Percentiles rank a stretch among this genome's conserved stretches.
These are phyloP conservation scores for Filobasidium floriforme DNA, from an alignment of 768 basidiomycete species.

Conservation along the genomic window DNA sequence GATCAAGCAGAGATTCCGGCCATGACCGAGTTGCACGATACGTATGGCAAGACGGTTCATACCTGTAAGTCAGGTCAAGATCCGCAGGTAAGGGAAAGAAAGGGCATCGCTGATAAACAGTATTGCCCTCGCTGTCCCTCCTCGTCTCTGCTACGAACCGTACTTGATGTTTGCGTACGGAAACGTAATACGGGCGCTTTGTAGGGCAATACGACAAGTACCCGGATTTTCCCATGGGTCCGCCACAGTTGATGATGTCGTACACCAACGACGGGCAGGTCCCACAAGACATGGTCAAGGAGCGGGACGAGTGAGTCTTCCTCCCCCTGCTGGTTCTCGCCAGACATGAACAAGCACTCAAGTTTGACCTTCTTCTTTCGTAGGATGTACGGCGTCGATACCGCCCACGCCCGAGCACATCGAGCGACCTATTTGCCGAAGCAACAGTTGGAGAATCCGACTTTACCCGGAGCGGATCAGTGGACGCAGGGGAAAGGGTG, in stretches of 20 bases:
- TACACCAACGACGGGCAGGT: slow-evolving; percentile 47
- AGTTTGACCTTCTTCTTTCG: background rate
- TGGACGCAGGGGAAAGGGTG: slow-evolving; percentile 47
- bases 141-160: no score
- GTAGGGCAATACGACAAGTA: slow-evolving; percentile 44
- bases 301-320: slow-evolving; percentile 41
- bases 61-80: slow-evolving; percentile 27
- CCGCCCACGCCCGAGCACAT: slow-evolving; percentile 43
- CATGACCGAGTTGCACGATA: slow-evolving; percentile 50
- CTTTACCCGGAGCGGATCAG: slow-evolving; percentile 43
- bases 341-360: no score
- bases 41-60: slow-evolving; percentile 50
- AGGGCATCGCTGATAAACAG: no score
- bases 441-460: slow-evolving; percentile 44
- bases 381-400: slow-evolving; percentile 43
- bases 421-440: slow-evolving; percentile 47
- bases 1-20: slow-evolving; percentile 39
- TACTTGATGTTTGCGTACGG: no score
- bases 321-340: no score
- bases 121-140: no score
- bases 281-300: slow-evolving; percentile 39
- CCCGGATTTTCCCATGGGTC: slow-evolving; percentile 50
- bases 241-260: slow-evolving; percentile 51
- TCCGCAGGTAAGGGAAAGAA: no score
- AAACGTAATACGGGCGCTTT: no score